These are phyloP conservation scores for Citrullus colocynthis DNA, from an alignment of 306 rosid genomes.

Conservation along the genomic window DNA sequence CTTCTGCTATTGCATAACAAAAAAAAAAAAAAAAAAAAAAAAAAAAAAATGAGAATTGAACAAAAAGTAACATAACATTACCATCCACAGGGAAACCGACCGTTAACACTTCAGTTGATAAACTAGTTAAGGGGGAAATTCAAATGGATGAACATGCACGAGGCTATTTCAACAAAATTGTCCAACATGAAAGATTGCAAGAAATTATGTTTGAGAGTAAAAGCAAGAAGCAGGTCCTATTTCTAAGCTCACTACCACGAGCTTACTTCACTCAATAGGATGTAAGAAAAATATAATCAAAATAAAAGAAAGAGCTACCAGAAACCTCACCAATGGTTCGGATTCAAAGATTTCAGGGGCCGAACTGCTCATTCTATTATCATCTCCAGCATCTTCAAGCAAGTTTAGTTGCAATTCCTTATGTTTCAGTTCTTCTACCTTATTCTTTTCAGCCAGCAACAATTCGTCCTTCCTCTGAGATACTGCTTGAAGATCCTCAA, in stretches of 20 bases:
- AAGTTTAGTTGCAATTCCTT: conserved; percentile 18
- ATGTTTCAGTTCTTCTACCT: conserved; percentile 47
- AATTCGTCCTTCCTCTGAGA: conserved; percentile 53
- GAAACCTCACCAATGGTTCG: conserved; percentile 70
- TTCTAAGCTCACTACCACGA: neutral
- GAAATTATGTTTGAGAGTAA: neutral
- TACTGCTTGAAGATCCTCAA: conserved; percentile 41
- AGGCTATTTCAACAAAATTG: neutral
- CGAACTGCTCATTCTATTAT: conserved; percentile 31
- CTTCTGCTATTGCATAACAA: neutral
- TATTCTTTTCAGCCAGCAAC: conserved; percentile 65
- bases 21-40: neutral
- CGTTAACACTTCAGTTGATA: neutral
- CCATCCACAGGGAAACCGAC: neutral
- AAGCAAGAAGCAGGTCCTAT: neutral
- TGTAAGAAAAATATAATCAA: neutral
- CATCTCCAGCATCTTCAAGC: conserved; percentile 29
- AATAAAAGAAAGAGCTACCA: conserved; percentile 4
- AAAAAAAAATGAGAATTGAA: neutral
- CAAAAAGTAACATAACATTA: neutral
- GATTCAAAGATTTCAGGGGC: conserved; percentile 71
- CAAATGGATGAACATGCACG: neutral
- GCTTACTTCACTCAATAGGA: neutral
- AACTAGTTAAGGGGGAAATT: neutral
- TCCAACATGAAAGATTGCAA: neutral